Percentiles rank a stretch among this genome's conserved stretches.
These are phyloP conservation scores for Rubia peregrina DNA, from an alignment of 305 asterid species.

Conservation along the genomic window DNA sequence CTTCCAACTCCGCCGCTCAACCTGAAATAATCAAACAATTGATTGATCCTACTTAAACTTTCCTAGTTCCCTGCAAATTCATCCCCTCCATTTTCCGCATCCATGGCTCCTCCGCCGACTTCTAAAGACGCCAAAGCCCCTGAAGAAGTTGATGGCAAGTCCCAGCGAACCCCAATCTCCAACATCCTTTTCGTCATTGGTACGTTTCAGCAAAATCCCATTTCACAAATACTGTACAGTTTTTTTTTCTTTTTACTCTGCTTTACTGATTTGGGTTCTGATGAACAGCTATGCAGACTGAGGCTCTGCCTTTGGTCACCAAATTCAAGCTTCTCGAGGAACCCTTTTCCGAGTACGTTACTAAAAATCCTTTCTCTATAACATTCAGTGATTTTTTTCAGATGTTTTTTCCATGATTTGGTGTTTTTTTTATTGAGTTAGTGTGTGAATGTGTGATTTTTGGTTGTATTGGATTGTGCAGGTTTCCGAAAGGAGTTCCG, in stretches of 20 bases:
- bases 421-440: not conserved
- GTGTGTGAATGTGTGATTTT: not conserved
- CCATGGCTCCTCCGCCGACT: slow-evolving; percentile 61
- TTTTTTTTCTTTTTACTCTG: not conserved
- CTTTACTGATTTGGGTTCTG: not conserved
- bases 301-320: slow-evolving; percentile 73
- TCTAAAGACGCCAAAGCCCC: slow-evolving; percentile 28
- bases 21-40: not conserved
- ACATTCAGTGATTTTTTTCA: not conserved
- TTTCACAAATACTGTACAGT: not conserved
- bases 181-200: slow-evolving; percentile 73
- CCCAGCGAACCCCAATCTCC: slow-evolving; percentile 53
- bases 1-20: not conserved
- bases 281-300: slow-evolving; percentile 80
- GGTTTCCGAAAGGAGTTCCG: slow-evolving; percentile 89
- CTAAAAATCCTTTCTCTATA: not conserved
- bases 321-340: slow-evolving; percentile 70
- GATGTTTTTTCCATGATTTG: not conserved
- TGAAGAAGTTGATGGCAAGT: slow-evolving; percentile 29
- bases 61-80: not conserved
- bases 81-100: not conserved
- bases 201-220: slow-evolving; percentile 14
- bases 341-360: slow-evolving; percentile 50
- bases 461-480: slow-evolving; percentile 22
- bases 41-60: not conserved